phyloP scores from a whole-genome alignment of 768 basidiomycete genomes.

The Lentinula boryana region DNA sequence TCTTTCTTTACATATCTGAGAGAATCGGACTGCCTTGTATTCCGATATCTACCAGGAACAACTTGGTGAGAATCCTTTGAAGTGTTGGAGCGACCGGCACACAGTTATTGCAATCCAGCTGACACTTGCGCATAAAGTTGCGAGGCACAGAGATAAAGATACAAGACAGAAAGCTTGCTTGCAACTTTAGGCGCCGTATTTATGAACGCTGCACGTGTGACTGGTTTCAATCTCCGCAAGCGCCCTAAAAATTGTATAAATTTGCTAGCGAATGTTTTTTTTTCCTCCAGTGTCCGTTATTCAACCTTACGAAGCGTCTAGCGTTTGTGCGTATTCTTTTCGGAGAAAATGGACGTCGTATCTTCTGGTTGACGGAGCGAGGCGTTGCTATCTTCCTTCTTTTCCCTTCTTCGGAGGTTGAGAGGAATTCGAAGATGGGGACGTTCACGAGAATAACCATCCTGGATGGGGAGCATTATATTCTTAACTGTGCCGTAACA shows the following conservation, averaged over 20 bases:
- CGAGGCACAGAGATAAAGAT: neutral
- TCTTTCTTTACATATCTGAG: neutral
- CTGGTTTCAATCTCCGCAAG: neutral
- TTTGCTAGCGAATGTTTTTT: neutral
- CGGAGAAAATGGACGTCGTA: conserved; percentile 53
- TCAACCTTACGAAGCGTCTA: conserved; percentile 62
- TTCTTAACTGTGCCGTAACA: conserved; percentile 66
- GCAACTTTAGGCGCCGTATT: neutral
- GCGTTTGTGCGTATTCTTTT: conserved; percentile 37
- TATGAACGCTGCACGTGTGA: neutral
- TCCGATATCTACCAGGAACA: neutral
- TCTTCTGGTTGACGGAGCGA: conserved; percentile 79
- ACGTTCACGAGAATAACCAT: conserved; percentile 45
- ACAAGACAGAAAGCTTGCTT: neutral
- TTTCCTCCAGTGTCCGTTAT: conserved; percentile 51
- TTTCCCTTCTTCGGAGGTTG: conserved; percentile 16
- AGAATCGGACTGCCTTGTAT: neutral
- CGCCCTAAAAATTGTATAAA: neutral
- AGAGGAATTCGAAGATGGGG: conserved; percentile 9
- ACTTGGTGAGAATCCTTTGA: neutral
- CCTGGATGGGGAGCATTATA: conserved; percentile 60
- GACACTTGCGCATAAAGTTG: neutral
- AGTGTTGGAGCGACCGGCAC: neutral
- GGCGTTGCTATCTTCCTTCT: conserved; percentile 27
- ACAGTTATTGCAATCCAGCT: neutral